Base-by-base conservation (phyloP, 31 red algal species). In the Bonnemaisonia californica region DNA sequence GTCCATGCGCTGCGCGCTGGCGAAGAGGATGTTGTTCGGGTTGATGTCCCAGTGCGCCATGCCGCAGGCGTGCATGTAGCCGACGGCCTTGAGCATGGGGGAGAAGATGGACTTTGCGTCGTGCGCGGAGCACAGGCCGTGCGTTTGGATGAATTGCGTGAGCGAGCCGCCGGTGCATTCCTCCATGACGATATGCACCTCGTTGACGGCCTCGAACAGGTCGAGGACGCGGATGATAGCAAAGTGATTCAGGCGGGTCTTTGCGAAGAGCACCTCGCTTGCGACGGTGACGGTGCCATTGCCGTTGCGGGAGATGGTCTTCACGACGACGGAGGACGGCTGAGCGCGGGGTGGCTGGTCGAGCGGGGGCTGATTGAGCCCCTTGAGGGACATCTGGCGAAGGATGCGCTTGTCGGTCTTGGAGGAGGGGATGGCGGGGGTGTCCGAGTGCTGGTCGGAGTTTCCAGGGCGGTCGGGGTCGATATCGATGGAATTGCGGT, bases 1-100 rank as follows among this genome's bases (percentile, higher is more conserved):
- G 28, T 91, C 80, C 60, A 91, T 33, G 18, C 77, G 66, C 1
- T 38, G n/a, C 16, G 60, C 81, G 33, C 55, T 38, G 32, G 65
- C n/a, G 58, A 85, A 85, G 1, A 92, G 41, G 18, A 92, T 54
- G 28, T 92, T 92, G 24, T 79, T 72, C 7, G 89, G 89, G 72
- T 88, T 94, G 27, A 98, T 84, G 68, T 98, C 95, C 77, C 95
- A 85, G 57, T 98, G 95, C 24, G 76, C 92, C 39, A 98, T 94
- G 30, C 94, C 94, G 37, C 71, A 85, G 37, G 72, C 77, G 47
- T 97, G 94, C 65, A 97, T 71, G 69, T 92, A 97, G 37, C 81
- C 94, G 13, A 97, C 89, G 30, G 89, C 94, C 61, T 85, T 85
- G 48, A 97, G 66, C 40, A 97, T 47, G 29, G 87, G 81, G 1